A percentile compares a stretch with the other conserved stretches of the same genome.
phyloP scores from a whole-genome alignment of 2,329 filamentous ascomycete genomes.

The Neofusicoccum parvum region DNA sequence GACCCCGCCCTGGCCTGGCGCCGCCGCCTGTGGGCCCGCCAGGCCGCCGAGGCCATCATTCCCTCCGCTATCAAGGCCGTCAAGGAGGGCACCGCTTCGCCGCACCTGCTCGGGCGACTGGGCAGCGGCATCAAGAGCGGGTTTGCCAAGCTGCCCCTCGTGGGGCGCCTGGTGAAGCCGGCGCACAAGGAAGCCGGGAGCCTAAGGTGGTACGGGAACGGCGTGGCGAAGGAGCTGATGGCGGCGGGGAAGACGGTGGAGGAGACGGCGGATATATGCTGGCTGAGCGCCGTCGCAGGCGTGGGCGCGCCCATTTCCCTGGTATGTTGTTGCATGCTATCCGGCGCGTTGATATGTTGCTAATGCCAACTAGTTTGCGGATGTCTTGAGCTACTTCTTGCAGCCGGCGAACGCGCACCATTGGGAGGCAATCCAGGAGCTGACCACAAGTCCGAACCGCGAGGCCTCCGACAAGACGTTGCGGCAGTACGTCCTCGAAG shows the following conservation, averaged over 20 bases:
- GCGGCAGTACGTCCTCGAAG: conserved; percentile 23
- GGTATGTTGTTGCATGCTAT: not conserved
- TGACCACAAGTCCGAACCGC: not conserved
- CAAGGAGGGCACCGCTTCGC: not conserved
- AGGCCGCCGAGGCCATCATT: conserved; percentile 42
- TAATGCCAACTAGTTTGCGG: not conserved
- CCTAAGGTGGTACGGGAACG: conserved; percentile 16
- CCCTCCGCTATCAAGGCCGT: not conserved
- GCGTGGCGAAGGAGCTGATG: conserved; percentile 13
- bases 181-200: not conserved
- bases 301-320: conserved; percentile 15
- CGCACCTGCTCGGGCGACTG: not conserved
- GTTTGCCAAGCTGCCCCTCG: not conserved
- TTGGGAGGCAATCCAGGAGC: conserved; percentile 15
- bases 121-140: not conserved
- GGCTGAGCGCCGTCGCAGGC: conserved; percentile 18
- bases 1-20: conserved; percentile 52
- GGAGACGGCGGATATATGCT: conserved; percentile 18
- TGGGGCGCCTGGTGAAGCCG: not conserved
- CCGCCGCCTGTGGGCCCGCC: conserved; percentile 47
- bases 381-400: conserved; percentile 18
- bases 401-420: conserved; percentile 5
- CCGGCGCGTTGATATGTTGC: too few relatives aligned
- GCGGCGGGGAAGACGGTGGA: conserved; percentile 9
- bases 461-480: conserved; percentile 15